Evolutionary conservation across 176 grass and related monocot species (phyloP).

Genomic region (Puccinellia tenuiflora): DNA sequence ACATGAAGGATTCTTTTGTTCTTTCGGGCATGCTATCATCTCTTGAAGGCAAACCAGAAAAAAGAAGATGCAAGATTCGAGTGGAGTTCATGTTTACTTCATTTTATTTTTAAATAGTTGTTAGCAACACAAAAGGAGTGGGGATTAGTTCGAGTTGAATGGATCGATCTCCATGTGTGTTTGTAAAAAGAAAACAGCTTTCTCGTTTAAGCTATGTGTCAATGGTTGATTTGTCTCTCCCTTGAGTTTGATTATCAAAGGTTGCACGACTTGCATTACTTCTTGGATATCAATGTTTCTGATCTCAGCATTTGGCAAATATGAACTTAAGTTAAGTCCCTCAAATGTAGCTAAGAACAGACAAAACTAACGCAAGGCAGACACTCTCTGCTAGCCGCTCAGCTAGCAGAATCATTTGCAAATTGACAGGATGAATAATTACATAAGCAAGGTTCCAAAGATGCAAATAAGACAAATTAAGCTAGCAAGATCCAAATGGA

Average conservation of each 20-base stretch:
- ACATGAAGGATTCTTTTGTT: conserved; percentile 46
- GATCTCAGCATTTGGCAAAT: background rate
- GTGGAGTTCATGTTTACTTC: background rate
- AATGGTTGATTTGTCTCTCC: conserved; percentile 10
- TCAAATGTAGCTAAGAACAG: background rate
- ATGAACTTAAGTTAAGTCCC: background rate
- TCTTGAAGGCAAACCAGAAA: background rate
- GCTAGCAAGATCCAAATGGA: conserved; percentile 1
- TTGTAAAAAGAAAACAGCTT: conserved; percentile 46
- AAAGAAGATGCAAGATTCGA: background rate
- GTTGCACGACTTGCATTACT: conserved; percentile 11
- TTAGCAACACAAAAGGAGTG: conserved; percentile 38
- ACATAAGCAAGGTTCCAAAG: background rate
- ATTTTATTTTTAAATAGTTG: background rate
- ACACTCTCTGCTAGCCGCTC: background rate
- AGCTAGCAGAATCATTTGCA: background rate
- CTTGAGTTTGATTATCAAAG: conserved; percentile 9
- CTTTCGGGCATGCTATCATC: conserved; percentile 24
- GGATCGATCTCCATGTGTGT: conserved; percentile 46
- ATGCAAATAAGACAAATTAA: background rate
- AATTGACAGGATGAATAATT: background rate
- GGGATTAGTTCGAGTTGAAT: conserved; percentile 34
- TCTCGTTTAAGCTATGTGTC: conserved; percentile 24
- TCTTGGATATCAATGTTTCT: background rate
- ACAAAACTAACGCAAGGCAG: background rate